Evolutionary conservation across 306 rosid species (phyloP).

Genomic region (Clitoria ternatea): DNA sequence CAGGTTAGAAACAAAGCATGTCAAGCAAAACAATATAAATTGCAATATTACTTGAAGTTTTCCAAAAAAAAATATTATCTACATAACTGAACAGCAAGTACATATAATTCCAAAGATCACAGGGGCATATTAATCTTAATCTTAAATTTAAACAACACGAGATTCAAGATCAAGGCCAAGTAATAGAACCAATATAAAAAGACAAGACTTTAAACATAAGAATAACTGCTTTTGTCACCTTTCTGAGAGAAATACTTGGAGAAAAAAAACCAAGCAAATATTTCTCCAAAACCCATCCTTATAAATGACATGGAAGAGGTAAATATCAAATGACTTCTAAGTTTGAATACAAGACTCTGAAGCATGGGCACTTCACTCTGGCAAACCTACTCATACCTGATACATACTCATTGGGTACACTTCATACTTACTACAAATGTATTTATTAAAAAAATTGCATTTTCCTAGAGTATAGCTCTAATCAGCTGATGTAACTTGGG

Average conservation of each 20-base stretch:
- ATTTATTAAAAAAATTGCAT: no score
- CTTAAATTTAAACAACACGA: not conserved
- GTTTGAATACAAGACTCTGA: no score
- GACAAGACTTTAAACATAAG: not conserved
- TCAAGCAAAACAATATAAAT: constrained; percentile 5
- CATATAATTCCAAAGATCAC: not conserved
- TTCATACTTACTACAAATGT: no score
- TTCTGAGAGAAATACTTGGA: not conserved
- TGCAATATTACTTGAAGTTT: not conserved
- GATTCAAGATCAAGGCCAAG: not conserved
- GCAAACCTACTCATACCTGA: no score
- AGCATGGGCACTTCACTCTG: no score
- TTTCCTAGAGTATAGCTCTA: no score
- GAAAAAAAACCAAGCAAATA: not conserved
- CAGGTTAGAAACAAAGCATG: constrained; percentile 5
- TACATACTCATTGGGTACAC: no score
- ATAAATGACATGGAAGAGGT: no score
- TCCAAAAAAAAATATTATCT: not conserved
- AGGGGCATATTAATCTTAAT: not conserved
- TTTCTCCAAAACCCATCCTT: not conserved
- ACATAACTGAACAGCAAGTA: not conserved
- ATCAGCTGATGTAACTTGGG: no score
- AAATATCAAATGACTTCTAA: no score
- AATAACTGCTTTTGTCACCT: not conserved
- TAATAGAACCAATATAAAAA: not conserved